Evolutionary conservation across 768 basidiomycete species (phyloP).

Genomic region (Auricularia cornea): DNA sequence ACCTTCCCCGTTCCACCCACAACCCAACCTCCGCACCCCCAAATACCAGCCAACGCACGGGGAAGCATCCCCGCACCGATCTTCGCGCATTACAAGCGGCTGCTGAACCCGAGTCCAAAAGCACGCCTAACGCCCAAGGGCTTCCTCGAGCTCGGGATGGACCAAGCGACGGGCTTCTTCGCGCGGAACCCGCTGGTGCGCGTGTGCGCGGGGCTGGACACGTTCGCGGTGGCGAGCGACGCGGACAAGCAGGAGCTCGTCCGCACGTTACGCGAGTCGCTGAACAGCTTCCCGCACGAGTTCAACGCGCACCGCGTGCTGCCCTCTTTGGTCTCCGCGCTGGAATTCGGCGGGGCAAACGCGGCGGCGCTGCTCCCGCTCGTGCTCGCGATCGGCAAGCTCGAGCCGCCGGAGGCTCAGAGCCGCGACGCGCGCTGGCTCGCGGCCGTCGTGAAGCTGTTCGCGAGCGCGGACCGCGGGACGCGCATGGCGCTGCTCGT

Average conservation of each 20-base stretch:
- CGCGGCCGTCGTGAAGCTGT: conserved; percentile 75
- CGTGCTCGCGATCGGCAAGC: conserved; percentile 70
- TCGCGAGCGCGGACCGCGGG: conserved; percentile 83
- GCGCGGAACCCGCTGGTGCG: conserved; percentile 71
- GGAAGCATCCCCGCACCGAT: conserved; percentile 67
- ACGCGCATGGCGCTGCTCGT: conserved; percentile 90
- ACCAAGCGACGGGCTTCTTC: conserved; percentile 72
- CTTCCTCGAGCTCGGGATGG: conserved; percentile 76
- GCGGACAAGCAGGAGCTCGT: conserved; percentile 68
- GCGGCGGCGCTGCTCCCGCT: conserved; percentile 76
- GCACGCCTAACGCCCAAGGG: conserved; percentile 64
- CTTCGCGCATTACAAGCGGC: conserved; percentile 76
- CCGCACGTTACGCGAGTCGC: conserved; percentile 68
- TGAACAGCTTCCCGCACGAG: conserved; percentile 73
- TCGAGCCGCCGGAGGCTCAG: conserved; percentile 53
- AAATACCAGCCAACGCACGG: conserved; percentile 62
- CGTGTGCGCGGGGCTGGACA: conserved; percentile 77
- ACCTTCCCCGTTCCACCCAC: conserved; percentile 61
- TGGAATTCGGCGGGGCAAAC: conserved; percentile 71
- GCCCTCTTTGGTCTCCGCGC: conserved; percentile 70
- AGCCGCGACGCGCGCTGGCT: conserved; percentile 61
- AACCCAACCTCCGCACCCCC: conserved; percentile 63
- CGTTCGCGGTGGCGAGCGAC: conserved; percentile 74
- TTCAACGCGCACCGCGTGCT: conserved; percentile 82
- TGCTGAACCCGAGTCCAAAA: conserved; percentile 84